Percentiles rank a stretch among this genome's conserved stretches.
Conservation (phyloP, 2,329 filamentous ascomycete genomes). For the Nothopassalora personata region DNA sequence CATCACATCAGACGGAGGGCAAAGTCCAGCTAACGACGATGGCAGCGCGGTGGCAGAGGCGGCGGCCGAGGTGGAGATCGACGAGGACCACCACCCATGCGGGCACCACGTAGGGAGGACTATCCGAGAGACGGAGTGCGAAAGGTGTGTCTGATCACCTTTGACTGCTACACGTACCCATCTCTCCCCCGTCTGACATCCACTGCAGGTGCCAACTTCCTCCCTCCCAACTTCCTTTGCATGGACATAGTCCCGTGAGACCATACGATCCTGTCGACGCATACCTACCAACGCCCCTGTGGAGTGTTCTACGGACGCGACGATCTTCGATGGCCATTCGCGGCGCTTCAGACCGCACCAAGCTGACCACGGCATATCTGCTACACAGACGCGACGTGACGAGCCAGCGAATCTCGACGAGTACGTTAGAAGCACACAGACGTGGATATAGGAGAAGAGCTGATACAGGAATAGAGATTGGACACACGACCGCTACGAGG, state of each 20-base stretch:
- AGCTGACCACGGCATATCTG: slow-evolving; percentile 35
- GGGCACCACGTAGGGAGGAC: slow-evolving; percentile 43
- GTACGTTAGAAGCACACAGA: slow-evolving; percentile 42
- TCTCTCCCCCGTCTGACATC: slow-evolving; percentile 4
- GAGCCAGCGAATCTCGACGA: slow-evolving; percentile 56
- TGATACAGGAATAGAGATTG: slow-evolving; percentile 60
- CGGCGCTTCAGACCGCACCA: slow-evolving; percentile 16
- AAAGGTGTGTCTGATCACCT: slow-evolving; percentile 59
- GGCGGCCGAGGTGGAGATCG: slow-evolving; percentile 23
- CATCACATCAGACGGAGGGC: neutral
- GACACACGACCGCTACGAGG: slow-evolving; percentile 59
- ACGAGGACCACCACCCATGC: slow-evolving; percentile 61
- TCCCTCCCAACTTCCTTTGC: slow-evolving; percentile 30
- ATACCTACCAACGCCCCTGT: neutral
- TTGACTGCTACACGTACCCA: too few species aligned
- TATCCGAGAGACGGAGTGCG: slow-evolving; percentile 78
- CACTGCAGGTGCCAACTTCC: slow-evolving; percentile 38
- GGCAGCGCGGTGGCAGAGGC: slow-evolving; percentile 23
- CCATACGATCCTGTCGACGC: slow-evolving; percentile 14
- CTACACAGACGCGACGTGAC: slow-evolving; percentile 30
- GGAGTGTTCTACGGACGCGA: slow-evolving; percentile 16
- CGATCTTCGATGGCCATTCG: slow-evolving; percentile 21
- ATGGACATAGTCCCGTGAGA: slow-evolving; percentile 28
- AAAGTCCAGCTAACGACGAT: slow-evolving; percentile 5
- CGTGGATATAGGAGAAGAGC: slow-evolving; percentile 7